phyloP scores from a whole-genome alignment of 2,329 filamentous ascomycete genomes.

The Alternaria brassicae region DNA sequence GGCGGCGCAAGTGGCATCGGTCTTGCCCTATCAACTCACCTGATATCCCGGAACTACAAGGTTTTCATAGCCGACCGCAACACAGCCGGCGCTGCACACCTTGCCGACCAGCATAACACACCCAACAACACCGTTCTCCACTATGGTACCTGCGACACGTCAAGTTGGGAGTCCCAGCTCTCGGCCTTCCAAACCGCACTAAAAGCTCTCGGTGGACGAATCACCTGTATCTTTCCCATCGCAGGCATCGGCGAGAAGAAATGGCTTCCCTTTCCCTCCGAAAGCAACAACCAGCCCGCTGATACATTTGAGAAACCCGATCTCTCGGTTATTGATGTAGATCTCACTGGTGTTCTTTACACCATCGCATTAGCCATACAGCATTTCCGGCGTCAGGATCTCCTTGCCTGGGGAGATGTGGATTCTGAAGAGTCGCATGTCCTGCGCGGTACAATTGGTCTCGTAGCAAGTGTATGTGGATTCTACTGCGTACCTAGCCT shows the following conservation, averaged over 20 bases:
- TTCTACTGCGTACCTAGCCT: conserved; percentile 53
- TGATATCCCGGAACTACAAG: conserved; percentile 49
- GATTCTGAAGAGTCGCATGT: conserved; percentile 11
- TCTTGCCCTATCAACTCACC: conserved; percentile 39
- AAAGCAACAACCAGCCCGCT: conserved; percentile 22
- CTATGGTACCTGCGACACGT: conserved; percentile 42
- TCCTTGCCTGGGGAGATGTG: conserved; percentile 29
- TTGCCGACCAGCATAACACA: conserved; percentile 29
- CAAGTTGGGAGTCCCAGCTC: conserved; percentile 49
- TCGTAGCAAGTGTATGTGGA: conserved; percentile 53
- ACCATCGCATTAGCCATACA: conserved; percentile 53
- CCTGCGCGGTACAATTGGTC: conserved; percentile 46
- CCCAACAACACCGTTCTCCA: conserved; percentile 14
- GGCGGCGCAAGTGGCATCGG: conserved; percentile 47
- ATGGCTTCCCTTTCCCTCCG: conserved; percentile 38
- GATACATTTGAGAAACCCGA: conserved; percentile 50
- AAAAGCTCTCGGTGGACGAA: conserved; percentile 42
- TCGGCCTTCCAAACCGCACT: conserved; percentile 48
- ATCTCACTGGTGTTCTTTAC: conserved; percentile 54
- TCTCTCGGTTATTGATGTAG: conserved; percentile 50
- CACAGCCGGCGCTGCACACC: conserved; percentile 30
- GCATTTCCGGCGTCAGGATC: conserved; percentile 53
- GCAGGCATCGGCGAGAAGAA: conserved; percentile 52
- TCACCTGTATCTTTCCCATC: conserved; percentile 53
- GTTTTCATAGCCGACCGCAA: conserved; percentile 58